phyloP scores from a whole-genome alignment of 495 filamentous ascomycete genomes.

The Lasiosphaeris hirsuta region DNA sequence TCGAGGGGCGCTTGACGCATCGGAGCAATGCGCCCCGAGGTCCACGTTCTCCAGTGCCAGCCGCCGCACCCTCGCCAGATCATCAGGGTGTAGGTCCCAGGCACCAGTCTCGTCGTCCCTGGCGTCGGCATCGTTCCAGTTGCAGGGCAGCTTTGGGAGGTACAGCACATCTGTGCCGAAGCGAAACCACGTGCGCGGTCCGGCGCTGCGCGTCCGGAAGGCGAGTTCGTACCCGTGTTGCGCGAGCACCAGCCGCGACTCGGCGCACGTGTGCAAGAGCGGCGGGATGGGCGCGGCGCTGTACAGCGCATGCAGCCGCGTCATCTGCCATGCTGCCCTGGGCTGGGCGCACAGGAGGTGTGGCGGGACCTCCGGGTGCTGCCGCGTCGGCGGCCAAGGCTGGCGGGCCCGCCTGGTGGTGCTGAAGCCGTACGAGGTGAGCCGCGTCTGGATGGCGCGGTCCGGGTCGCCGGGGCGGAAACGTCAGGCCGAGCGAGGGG shows the following conservation, averaged over 20 bases:
- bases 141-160: not conserved
- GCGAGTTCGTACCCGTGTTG: constrained; percentile 17
- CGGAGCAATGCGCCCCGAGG: not conserved
- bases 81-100: not conserved
- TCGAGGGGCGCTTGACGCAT: not conserved
- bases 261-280: constrained; percentile 18
- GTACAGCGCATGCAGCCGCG: not conserved
- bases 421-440: not conserved
- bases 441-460: not conserved
- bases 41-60: not conserved
- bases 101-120: not conserved
- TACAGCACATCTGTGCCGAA: constrained; percentile 14
- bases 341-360: not conserved
- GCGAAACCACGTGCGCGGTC: constrained; percentile 20
- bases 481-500: not conserved
- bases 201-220: constrained; percentile 14
- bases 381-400: not conserved
- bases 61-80: not conserved
- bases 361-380: not conserved
- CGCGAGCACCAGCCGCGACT: constrained; percentile 14
- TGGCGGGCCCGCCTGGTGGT: not conserved
- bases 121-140: not conserved
- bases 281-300: constrained; percentile 19
- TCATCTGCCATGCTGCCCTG: not conserved
- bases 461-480: not conserved